Base-by-base conservation (phyloP, 805 yeast genomes). In the Vanderwaltozyma tropicalis region DNA sequence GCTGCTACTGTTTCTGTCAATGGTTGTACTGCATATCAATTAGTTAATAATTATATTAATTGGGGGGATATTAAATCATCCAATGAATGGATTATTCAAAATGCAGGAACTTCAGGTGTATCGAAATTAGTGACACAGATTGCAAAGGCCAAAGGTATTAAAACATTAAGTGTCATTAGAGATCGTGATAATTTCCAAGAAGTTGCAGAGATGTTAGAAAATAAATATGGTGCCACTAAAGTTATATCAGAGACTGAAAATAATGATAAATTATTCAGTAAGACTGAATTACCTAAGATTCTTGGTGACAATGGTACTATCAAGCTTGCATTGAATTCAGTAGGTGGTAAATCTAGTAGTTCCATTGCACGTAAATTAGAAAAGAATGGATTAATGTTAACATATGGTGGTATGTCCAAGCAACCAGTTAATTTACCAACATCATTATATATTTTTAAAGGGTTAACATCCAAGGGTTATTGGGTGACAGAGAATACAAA, bases 341-440 rank as follows among this genome's bases (percentile, higher is more conserved):
- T 94, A 26, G 96, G 98, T 38, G 99, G 99, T 25, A 72, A 80
- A 42, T 80, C 86, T 27, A 74, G 86, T 16, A 69, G 94, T 0
- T 80, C 80, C 30, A 69, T 92, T 48, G 89, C 95, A 9, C 71
- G 96, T 48, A 89, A 87, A 57, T 69, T 92, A 39, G 77, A 76
- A 28, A 63, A 67, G 13, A 76, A 83, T 49, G 95, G 92, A 1
- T 71, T 78, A 34, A 65, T 92, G 68, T 74, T 87, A 48, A 86
- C 97, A 1, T 92, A 92, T 55, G 99, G 99, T 25, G 97, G 95
- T 28, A 92, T 92, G 98, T 85, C 96, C 3, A 78, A 80, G 68
- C 88, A 85, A 63, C 98, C 98, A 2, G 94, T 92, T 10, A 72
- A 75, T n/a, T 62, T 92, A 39, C 96, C 97, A 28, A 86, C 96